Conservation (phyloP, 768 basidiomycete genomes). For the Pholiota molesta region DNA sequence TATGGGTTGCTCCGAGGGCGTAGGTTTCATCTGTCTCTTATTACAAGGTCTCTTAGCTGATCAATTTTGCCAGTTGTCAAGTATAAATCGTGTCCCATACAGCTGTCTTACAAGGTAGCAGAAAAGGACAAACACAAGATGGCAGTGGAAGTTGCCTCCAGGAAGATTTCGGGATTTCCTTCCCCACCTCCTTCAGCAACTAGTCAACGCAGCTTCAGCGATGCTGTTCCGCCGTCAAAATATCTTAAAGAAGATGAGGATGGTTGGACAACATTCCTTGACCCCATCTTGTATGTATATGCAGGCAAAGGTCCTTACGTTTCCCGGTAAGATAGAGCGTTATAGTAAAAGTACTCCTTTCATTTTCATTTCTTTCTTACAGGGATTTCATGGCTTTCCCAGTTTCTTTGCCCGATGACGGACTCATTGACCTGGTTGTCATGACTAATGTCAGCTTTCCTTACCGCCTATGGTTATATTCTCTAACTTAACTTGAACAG, state of each 20-base stretch:
- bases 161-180: slow-evolving; percentile 25
- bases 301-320: slow-evolving; percentile 84
- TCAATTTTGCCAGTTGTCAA: slow-evolving; percentile 42
- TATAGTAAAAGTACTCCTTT: no score
- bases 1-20: slow-evolving; percentile 72
- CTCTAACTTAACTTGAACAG: slow-evolving; percentile 28
- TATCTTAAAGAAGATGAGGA: slow-evolving; percentile 47
- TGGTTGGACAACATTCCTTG: slow-evolving; percentile 73
- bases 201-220: slow-evolving; percentile 17
- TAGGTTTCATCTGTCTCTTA: slow-evolving; percentile 33
- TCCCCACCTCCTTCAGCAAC: slow-evolving; percentile 1
- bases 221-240: slow-evolving; percentile 48
- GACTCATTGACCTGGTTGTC: slow-evolving; percentile 70
- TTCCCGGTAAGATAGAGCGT: slow-evolving; percentile 46
- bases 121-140: slow-evolving; percentile 74
- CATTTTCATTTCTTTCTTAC: not conserved
- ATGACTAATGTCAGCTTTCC: slow-evolving; percentile 58
- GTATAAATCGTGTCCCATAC: slow-evolving; percentile 67
- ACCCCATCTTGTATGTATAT: slow-evolving; percentile 69
- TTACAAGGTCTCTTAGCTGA: slow-evolving; percentile 5
- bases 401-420: slow-evolving; percentile 78
- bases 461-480: not conserved
- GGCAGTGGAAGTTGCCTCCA: slow-evolving; percentile 52
- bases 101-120: slow-evolving; percentile 70
- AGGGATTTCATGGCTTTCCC: slow-evolving; percentile 86